A percentile compares a stretch with the other conserved stretches of the same genome.
These are phyloP conservation scores for Aspergillus viridinutans DNA, from an alignment of 2,329 filamentous ascomycete species.

Conservation along the genomic window DNA sequence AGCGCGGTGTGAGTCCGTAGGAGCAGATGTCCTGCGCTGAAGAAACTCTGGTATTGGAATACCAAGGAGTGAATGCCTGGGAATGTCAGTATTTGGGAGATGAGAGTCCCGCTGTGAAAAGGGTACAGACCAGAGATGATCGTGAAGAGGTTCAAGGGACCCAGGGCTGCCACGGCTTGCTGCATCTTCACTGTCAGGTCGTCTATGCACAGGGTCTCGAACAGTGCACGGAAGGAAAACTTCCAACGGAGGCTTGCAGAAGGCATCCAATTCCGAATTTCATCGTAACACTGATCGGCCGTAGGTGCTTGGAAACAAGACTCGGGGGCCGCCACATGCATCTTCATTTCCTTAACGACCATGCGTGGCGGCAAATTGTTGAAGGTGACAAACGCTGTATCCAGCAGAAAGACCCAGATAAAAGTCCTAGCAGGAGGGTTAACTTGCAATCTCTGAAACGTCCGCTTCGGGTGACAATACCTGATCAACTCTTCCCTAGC, in stretches of 20 bases:
- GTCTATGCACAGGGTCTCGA: slow-evolving; percentile 17
- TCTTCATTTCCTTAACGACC: slow-evolving; percentile 39
- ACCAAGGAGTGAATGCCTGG: slow-evolving; percentile 25
- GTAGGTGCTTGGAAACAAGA: slow-evolving; percentile 36
- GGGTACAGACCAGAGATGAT: slow-evolving; percentile 20
- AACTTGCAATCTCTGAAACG: not conserved
- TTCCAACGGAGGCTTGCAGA: slow-evolving; percentile 15
- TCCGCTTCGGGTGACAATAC: not conserved
- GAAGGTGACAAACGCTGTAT: slow-evolving; percentile 40
- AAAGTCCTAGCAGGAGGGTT: slow-evolving; percentile 15
- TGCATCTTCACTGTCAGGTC: slow-evolving; percentile 5
- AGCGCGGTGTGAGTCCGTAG: slow-evolving; percentile 29
- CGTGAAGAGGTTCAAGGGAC: slow-evolving; percentile 23
- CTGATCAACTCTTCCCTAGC: slow-evolving; percentile 34
- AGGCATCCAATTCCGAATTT: slow-evolving; percentile 13
- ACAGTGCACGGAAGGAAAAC: slow-evolving; percentile 16
- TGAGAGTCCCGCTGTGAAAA: not conserved
- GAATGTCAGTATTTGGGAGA: not conserved
- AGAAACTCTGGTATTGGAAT: slow-evolving; percentile 36
- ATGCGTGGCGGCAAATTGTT: slow-evolving; percentile 41
- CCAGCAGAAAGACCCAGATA: slow-evolving; percentile 35
- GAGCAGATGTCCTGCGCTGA: slow-evolving; percentile 23
- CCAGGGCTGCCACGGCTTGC: slow-evolving; percentile 13
- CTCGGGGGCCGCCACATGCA: slow-evolving; percentile 33
- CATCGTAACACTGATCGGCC: slow-evolving; percentile 25